Conservation (phyloP, 164 flowering plant species). For the Malania oleifera region DNA sequence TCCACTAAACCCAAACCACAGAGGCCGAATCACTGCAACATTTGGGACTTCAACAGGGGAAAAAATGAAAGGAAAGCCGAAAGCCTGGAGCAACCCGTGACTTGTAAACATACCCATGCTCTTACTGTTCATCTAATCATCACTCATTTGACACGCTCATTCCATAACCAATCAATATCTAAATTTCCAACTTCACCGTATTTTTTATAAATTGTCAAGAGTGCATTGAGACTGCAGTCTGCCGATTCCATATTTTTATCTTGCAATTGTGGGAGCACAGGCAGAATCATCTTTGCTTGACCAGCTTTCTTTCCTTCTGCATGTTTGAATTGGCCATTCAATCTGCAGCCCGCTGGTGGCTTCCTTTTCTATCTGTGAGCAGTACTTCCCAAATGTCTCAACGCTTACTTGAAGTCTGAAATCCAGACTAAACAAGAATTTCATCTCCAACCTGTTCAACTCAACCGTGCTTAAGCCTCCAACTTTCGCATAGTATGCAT, state of each 20-base stretch:
- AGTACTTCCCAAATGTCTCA: slow-evolving; percentile 45
- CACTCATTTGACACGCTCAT: neutral
- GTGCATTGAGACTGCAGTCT: slow-evolving; percentile 3
- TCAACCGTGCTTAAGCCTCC: slow-evolving; percentile 83
- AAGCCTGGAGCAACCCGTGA: no score
- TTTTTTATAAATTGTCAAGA: neutral
- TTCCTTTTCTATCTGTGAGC: slow-evolving; percentile 52
- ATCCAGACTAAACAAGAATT: slow-evolving; percentile 65
- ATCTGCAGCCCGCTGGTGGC: slow-evolving; percentile 35
- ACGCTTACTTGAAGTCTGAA: slow-evolving; percentile 72
- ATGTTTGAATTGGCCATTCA: slow-evolving; percentile 45
- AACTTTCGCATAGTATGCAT: slow-evolving; percentile 89
- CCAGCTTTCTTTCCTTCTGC: slow-evolving; percentile 50
- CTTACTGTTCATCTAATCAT: no score
- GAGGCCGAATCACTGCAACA: neutral
- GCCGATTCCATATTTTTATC: slow-evolving; percentile 18
- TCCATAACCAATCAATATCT: neutral
- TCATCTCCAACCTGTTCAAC: slow-evolving; percentile 78
- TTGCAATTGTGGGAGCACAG: slow-evolving; percentile 31
- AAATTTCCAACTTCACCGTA: neutral
- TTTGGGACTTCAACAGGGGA: neutral
- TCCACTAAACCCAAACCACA: neutral
- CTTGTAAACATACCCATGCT: no score
- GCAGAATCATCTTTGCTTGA: slow-evolving; percentile 44
- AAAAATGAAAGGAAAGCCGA: neutral